Base-by-base conservation (phyloP, 495 filamentous ascomycete genomes). In the Neurospora sp. region DNA sequence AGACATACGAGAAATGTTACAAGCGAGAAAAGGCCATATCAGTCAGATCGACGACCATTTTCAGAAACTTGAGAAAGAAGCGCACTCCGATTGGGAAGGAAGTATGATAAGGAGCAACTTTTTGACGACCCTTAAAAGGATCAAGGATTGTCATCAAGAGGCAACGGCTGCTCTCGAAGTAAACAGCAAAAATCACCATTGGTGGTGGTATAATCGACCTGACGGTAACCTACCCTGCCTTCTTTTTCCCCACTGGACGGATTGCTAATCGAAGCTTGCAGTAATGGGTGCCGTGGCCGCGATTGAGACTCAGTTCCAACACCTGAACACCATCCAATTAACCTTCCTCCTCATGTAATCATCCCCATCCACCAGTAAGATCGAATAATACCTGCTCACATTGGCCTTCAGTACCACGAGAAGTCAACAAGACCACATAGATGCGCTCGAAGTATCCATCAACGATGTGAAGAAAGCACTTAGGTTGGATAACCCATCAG, bases 81-180 rank as follows among this genome's bases (percentile, higher is more conserved):
- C 53, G 0, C 6, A 35, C 14, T 1, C 27, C 0, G 53, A 35
- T 1, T 66, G 1, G 27, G 53, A 61, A 4, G 53, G 53, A 1
- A 61, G 53, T 10, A 0, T 0, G 14, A 61, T 8, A 0, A 31
- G 0, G 27, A 35, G 0, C 5, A 1, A 31, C 53, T 16, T 61
- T 35, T 1, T 1, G 22, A 31, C 0, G 53, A 61, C 53, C 12
- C 1, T 61, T 18, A 1, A 0, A 0, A 35, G 4, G 0, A 61
- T 61, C 0, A 61, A 61, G 12, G 5, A 4, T 0, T 0, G 18
- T 35, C 53, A 14, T 9, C 12, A 1, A 31, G 0, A 3, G 10
- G 53, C 53, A 35, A 14, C 12, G 2, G 7, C 0, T 35, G 6
- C 5, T 0, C 53, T 61, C 1, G 14, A 61, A 0, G 2, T 0